phyloP scores from a whole-genome alignment of 225 moss, liverwort and hornwort species.

The Pseudoscleropodium purum region DNA sequence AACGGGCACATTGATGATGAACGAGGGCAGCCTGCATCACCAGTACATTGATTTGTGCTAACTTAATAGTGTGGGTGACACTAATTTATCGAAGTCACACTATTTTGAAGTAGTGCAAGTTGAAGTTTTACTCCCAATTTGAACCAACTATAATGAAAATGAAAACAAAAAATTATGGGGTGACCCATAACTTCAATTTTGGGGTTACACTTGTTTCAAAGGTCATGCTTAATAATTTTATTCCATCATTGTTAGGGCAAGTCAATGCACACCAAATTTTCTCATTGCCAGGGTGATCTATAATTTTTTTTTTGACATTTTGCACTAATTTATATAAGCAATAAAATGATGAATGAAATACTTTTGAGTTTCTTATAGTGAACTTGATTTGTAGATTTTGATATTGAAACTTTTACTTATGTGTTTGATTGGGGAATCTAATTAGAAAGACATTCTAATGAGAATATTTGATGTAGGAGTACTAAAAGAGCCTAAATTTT shows the following conservation, averaged over 20 bases:
- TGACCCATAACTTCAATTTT: too few species aligned
- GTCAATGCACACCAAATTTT: too few species aligned
- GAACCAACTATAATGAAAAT: neutral
- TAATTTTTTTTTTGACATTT: neutral
- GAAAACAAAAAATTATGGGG: too few species aligned
- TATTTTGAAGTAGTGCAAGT: neutral
- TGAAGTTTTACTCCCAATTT: neutral
- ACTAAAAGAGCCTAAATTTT: fast-evolving
- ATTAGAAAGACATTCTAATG: neutral
- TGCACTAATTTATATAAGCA: too few species aligned
- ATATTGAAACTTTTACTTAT: fast-evolving
- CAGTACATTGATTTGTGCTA: neutral
- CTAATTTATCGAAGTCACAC: neutral
- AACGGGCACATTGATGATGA: neutral
- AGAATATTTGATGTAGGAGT: neutral
- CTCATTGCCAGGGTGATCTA: fast-evolving
- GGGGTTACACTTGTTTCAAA: too few species aligned
- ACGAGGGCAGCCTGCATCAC: neutral
- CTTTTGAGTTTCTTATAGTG: too few species aligned
- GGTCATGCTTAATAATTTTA: too few species aligned
- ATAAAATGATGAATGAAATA: neutral
- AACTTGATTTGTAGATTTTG: fast-evolving
- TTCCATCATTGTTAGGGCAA: fast-evolving
- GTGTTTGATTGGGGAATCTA: neutral
- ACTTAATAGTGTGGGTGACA: neutral